Evolutionary conservation across 495 filamentous ascomycete species (phyloP).

Genomic region (Stereocaulon alpinum): DNA sequence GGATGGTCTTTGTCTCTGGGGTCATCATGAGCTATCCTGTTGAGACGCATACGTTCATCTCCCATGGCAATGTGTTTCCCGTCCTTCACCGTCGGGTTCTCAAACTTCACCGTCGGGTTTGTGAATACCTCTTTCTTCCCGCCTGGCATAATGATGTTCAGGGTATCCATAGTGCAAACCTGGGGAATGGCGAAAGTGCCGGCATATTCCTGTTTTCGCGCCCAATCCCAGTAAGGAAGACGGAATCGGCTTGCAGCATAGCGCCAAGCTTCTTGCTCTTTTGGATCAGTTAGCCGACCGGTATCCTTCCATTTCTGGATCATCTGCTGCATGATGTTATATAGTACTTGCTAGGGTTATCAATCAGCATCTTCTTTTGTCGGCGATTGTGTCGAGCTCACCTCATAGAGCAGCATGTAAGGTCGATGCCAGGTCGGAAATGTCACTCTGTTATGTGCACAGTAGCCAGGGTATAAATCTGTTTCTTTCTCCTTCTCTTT

Average conservation of each 20-base stretch:
- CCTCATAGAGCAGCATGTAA: slow-evolving; percentile 4
- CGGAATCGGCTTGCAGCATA: slow-evolving; percentile 22
- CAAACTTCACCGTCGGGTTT: not conserved
- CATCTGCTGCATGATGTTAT: not conserved
- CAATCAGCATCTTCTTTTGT: not conserved
- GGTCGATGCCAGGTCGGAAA: slow-evolving; percentile 11
- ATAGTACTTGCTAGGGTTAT: not conserved
- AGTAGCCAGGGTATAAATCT: not conserved
- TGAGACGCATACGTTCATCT: not conserved
- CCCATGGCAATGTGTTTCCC: not conserved
- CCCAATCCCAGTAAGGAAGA: slow-evolving; percentile 63
- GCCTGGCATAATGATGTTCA: not conserved
- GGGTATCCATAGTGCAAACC: not conserved
- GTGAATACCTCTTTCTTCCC: not conserved
- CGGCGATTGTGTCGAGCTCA: not conserved
- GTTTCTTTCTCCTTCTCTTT: not conserved
- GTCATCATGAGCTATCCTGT: not conserved
- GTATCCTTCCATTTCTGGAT: not conserved
- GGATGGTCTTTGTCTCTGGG: not conserved
- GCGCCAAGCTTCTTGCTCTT: not conserved
- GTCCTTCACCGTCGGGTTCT: not conserved
- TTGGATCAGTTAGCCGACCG: not conserved
- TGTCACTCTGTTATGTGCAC: not conserved
- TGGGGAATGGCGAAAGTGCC: not conserved
- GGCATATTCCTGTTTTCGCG: slow-evolving; percentile 18